phyloP scores from a whole-genome alignment of 176 grass and related monocot species.

The Panicum miliaceum region DNA sequence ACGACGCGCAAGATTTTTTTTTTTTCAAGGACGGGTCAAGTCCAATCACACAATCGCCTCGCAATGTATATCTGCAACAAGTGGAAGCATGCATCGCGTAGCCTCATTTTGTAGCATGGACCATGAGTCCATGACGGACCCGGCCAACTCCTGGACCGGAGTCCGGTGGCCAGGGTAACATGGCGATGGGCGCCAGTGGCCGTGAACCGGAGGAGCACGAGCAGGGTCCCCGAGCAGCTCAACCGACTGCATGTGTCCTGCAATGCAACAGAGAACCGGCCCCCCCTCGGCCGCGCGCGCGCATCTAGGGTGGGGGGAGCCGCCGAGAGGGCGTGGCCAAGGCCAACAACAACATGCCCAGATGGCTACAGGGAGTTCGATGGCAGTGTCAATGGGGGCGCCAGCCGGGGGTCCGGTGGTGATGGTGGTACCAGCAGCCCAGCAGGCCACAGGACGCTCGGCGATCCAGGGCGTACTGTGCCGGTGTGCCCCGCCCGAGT shows the following conservation, averaged over 20 bases:
- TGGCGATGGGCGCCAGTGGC: neutral
- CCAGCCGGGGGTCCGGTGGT: neutral
- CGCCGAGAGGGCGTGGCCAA: neutral
- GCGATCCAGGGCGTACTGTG: slow-evolving; percentile 16
- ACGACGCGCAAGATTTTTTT: neutral
- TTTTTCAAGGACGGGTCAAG: neutral
- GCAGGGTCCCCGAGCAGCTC: slow-evolving; percentile 27
- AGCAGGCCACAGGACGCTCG: neutral
- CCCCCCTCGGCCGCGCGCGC: neutral
- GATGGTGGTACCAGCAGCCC: neutral
- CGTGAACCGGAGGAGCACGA: slow-evolving; percentile 8
- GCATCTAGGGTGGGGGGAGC: neutral
- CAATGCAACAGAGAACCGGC: no score
- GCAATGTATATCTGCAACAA: neutral
- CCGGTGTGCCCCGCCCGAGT: neutral
- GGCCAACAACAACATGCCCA: slow-evolving; percentile 13
- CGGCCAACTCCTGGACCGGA: neutral
- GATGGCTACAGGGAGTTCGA: slow-evolving; percentile 53
- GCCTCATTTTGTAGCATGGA: neutral
- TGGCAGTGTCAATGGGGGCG: slow-evolving; percentile 35
- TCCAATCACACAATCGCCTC: slow-evolving; percentile 1
- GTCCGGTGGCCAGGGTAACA: slow-evolving; percentile 16
- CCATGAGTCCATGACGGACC: neutral
- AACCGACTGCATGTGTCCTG: slow-evolving; percentile 15
- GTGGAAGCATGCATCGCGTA: neutral